A percentile compares a stretch with the other conserved stretches of the same genome.
Evolutionary conservation across 2,329 filamentous ascomycete species (phyloP).

Genomic region (Fusarium foetens): DNA sequence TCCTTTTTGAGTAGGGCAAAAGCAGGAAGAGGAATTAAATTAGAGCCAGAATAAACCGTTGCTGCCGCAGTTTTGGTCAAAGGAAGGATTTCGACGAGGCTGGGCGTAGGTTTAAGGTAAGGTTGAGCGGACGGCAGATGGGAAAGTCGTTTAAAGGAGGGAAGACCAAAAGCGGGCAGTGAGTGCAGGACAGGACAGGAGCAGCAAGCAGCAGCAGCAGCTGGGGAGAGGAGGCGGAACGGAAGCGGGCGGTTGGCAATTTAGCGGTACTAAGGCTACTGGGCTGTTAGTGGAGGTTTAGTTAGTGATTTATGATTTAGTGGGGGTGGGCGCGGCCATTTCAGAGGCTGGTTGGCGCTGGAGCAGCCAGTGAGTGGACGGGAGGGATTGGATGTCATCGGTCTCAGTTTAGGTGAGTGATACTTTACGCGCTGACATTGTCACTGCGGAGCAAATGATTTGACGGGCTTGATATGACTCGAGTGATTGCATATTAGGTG

Average conservation of each 20-base stretch:
- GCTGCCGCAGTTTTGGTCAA: slow-evolving; percentile 17
- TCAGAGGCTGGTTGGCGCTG: slow-evolving; percentile 28
- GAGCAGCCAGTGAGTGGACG: slow-evolving; percentile 15
- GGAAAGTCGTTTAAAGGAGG: slow-evolving; percentile 38
- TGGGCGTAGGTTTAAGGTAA: slow-evolving; percentile 31
- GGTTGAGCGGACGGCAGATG: slow-evolving; percentile 34
- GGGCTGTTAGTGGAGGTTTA: background rate
- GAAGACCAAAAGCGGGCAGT: slow-evolving; percentile 8
- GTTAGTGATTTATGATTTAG: slow-evolving; percentile 1
- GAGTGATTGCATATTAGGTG: background rate
- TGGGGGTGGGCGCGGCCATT: slow-evolving; percentile 3
- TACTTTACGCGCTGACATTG: slow-evolving; percentile 24
- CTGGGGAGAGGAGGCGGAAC: slow-evolving; percentile 23
- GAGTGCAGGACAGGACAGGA: background rate
- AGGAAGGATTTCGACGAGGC: slow-evolving; percentile 26
- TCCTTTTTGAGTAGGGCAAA: background rate
- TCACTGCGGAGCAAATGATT: background rate
- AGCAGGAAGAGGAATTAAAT: slow-evolving; percentile 4
- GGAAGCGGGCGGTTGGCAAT: slow-evolving; percentile 29
- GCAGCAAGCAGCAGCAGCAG: background rate
- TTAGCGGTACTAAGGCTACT: slow-evolving; percentile 13
- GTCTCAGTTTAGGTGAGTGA: slow-evolving; percentile 26
- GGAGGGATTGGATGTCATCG: background rate
- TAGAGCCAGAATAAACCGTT: slow-evolving; percentile 10
- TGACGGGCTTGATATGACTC: background rate